These are phyloP conservation scores for Venturia pyrina DNA, from an alignment of 2,329 filamentous ascomycete species.

Conservation along the genomic window DNA sequence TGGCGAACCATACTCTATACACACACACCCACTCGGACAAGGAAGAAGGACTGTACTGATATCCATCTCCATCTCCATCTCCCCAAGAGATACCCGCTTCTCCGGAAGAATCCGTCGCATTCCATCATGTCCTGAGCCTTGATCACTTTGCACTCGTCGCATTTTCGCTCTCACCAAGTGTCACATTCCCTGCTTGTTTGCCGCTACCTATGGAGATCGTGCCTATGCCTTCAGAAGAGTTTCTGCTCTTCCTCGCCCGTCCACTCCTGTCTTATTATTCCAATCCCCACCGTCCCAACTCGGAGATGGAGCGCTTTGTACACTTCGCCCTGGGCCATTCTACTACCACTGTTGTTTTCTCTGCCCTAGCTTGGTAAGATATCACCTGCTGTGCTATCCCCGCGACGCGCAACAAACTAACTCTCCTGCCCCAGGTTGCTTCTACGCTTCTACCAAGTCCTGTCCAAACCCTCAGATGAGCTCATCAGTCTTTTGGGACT, in stretches of 20 bases:
- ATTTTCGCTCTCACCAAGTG: neutral
- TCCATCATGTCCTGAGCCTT: neutral
- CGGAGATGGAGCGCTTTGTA: conserved; percentile 6
- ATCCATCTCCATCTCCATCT: no score
- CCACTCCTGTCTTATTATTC: neutral
- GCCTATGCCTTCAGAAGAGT: conserved; percentile 5
- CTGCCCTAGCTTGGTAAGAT: conserved; percentile 39
- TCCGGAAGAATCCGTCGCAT: no score
- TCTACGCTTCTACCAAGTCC: conserved; percentile 75
- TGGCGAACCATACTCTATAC: neutral
- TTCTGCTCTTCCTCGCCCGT: neutral
- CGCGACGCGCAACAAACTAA: conserved; percentile 1
- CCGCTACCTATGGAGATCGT: conserved; percentile 14
- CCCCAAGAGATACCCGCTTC: neutral
- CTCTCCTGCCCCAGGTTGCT: conserved; percentile 51
- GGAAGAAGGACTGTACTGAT: no score
- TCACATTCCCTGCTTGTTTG: neutral
- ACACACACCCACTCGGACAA: no score
- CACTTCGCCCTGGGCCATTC: conserved; percentile 4
- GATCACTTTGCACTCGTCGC: neutral
- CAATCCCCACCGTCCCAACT: neutral
- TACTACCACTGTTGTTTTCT: conserved; percentile 30
- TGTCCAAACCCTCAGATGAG: conserved; percentile 83
- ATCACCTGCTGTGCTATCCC: neutral
- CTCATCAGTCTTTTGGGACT: conserved; percentile 85